Percentiles rank a stretch among this genome's conserved stretches.
These are phyloP conservation scores for Apophysomyces elegans DNA, from an alignment of 371 early-diverging fungal genomes.

Conservation along the genomic window DNA sequence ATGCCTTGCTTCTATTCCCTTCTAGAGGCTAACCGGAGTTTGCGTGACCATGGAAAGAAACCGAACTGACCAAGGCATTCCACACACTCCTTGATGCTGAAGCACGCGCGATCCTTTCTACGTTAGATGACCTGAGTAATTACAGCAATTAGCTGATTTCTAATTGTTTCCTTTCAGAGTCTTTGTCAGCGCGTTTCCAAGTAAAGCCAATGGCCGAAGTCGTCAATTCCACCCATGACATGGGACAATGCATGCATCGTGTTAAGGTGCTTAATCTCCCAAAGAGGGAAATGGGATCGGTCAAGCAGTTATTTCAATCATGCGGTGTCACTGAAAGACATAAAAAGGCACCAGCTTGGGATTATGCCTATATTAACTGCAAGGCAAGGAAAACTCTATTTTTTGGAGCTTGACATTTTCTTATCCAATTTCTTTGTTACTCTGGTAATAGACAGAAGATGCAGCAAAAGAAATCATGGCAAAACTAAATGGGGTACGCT, in stretches of 20 bases:
- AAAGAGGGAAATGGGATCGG: conserved; percentile 21
- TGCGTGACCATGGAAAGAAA: no score
- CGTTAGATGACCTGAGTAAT: background rate
- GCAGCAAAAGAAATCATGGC: conserved; percentile 39
- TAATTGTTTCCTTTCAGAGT: background rate
- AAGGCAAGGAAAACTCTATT: conserved; percentile 31
- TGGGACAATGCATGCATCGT: conserved; percentile 29
- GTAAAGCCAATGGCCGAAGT: background rate
- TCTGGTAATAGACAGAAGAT: conserved; percentile 43
- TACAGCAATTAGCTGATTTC: background rate
- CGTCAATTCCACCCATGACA: background rate
- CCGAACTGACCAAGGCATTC: background rate
- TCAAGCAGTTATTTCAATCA: conserved; percentile 33
- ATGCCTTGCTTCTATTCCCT: background rate
- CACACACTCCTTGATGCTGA: background rate
- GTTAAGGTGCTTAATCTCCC: conserved; percentile 47
- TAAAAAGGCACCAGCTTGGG: conserved; percentile 56
- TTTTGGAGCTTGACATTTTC: no score
- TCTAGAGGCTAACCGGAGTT: no score
- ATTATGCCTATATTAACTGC: conserved; percentile 45
- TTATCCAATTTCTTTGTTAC: no score
- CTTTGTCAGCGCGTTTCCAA: background rate
- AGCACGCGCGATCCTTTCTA: background rate
- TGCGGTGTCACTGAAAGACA: conserved; percentile 31
- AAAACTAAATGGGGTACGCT: conserved; percentile 38